phyloP scores from a whole-genome alignment of 768 basidiomycete species.

The Stropharia rugosoannulata region DNA sequence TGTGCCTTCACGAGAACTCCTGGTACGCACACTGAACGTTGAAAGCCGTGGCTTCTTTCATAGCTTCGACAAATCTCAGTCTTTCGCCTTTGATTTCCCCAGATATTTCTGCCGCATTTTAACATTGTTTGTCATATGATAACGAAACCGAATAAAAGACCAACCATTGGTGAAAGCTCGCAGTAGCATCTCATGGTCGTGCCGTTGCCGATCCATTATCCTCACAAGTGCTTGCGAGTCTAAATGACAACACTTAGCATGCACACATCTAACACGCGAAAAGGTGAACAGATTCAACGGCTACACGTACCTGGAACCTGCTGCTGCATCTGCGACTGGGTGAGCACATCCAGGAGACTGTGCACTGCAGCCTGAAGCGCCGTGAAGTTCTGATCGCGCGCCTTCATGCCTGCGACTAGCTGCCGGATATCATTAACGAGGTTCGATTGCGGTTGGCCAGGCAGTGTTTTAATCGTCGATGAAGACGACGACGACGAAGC shows the following conservation, averaged over 20 bases:
- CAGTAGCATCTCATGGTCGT: slow-evolving; percentile 72
- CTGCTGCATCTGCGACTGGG: slow-evolving; percentile 20
- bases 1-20: background rate
- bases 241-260: slow-evolving; percentile 19
- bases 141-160: background rate
- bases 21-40: slow-evolving; percentile 68
- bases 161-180: slow-evolving; percentile 64
- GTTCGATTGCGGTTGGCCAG: slow-evolving; percentile 12
- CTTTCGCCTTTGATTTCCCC: slow-evolving; percentile 85
- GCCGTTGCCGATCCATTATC: slow-evolving; percentile 66
- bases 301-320: slow-evolving; percentile 18
- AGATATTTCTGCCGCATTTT: slow-evolving; percentile 56
- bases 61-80: slow-evolving; percentile 88
- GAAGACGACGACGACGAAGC: too few relatives aligned
- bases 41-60: slow-evolving; percentile 89
- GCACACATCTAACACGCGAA: too few relatives aligned
- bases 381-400: slow-evolving; percentile 33
- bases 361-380: slow-evolving; percentile 41
- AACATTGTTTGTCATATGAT: background rate
- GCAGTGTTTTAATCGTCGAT: slow-evolving; percentile 1
- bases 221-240: slow-evolving; percentile 59
- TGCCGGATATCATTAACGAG: slow-evolving; percentile 37
- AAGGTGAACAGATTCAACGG: slow-evolving; percentile 1
- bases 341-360: slow-evolving; percentile 30
- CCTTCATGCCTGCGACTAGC: slow-evolving; percentile 30